A percentile compares a stretch with the other conserved stretches of the same genome.
These are phyloP conservation scores for Mycena vulgaris DNA, from an alignment of 768 basidiomycete species.

Conservation along the genomic window DNA sequence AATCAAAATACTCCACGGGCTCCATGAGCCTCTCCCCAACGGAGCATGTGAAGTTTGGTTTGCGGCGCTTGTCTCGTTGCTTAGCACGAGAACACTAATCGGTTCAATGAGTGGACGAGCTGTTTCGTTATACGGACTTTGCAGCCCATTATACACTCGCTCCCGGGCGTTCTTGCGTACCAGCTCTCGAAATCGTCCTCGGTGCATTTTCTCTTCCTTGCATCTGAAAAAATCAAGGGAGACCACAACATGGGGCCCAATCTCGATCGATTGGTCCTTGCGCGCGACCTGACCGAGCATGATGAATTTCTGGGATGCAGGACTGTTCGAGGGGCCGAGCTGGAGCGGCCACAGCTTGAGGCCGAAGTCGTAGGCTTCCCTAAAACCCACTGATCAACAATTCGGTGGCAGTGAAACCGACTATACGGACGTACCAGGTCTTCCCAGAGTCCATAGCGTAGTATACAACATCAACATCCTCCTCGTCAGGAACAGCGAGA, in stretches of 20 bases:
- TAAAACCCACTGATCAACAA: constrained; percentile 45
- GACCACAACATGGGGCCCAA: constrained; percentile 76
- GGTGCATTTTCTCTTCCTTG: constrained; percentile 77
- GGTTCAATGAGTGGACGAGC: neutral
- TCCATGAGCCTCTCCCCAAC: constrained; percentile 91
- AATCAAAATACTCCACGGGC: constrained; percentile 85
- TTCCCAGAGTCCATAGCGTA: constrained; percentile 90
- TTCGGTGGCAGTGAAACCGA: neutral
- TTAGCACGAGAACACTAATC: constrained; percentile 48
- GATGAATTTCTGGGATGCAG: constrained; percentile 95
- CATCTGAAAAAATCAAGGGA: constrained; percentile 86
- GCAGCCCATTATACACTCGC: constrained; percentile 95
- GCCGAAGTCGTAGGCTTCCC: constrained; percentile 82
- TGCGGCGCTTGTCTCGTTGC: constrained; percentile 96
- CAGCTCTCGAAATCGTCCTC: constrained; percentile 86
- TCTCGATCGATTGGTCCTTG: constrained; percentile 58
- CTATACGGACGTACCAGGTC: constrained; percentile 78
- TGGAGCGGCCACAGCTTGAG: constrained; percentile 78
- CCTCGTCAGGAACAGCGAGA: constrained; percentile 89
- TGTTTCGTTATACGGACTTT: constrained; percentile 72
- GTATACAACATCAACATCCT: constrained; percentile 72
- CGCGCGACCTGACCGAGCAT: constrained; percentile 84
- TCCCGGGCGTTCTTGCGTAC: constrained; percentile 79
- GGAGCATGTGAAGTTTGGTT: constrained; percentile 86
- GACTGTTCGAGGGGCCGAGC: constrained; percentile 91